Conservation (phyloP, 208 protist species). For the Leishmania martiniquensis region DNA sequence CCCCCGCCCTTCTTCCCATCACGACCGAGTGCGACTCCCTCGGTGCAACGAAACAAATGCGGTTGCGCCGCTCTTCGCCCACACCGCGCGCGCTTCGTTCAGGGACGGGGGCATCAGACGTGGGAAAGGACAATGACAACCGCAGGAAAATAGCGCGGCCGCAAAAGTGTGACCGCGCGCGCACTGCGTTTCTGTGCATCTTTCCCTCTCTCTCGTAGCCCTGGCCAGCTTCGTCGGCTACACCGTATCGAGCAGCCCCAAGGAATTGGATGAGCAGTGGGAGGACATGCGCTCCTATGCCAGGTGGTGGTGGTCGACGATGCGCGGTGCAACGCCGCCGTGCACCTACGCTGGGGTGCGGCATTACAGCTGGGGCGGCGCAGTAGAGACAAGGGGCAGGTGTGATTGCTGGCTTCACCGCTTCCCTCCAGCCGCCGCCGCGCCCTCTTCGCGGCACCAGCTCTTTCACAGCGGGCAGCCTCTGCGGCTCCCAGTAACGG, state of each 20-base stretch:
- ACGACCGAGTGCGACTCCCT: neutral
- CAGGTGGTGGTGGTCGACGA: conserved; percentile 20
- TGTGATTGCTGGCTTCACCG: conserved; percentile 33
- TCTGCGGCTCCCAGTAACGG: neutral
- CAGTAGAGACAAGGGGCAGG: conserved; percentile 10
- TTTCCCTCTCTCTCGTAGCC: neutral
- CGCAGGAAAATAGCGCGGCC: neutral
- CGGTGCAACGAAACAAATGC: neutral
- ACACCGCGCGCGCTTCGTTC: neutral
- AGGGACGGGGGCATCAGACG: neutral
- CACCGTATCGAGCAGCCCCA: conserved; percentile 15
- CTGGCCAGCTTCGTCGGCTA: conserved; percentile 5
- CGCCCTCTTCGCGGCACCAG: neutral
- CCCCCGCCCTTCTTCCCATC: neutral
- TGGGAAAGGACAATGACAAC: neutral
- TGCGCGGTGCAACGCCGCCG: conserved; percentile 13
- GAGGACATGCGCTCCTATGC: conserved; percentile 30
- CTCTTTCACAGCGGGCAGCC: neutral
- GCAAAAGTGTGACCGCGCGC: neutral
- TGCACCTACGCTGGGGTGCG: conserved; percentile 40
- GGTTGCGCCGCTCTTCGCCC: neutral
- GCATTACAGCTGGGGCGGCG: conserved; percentile 33
- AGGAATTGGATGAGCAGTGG: conserved; percentile 35
- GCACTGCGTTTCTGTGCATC: conserved; percentile 12
- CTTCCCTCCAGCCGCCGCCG: conserved; percentile 16